Evolutionary conservation across 2,329 filamentous ascomycete species (phyloP).

Genomic region (Cladosporium velox): DNA sequence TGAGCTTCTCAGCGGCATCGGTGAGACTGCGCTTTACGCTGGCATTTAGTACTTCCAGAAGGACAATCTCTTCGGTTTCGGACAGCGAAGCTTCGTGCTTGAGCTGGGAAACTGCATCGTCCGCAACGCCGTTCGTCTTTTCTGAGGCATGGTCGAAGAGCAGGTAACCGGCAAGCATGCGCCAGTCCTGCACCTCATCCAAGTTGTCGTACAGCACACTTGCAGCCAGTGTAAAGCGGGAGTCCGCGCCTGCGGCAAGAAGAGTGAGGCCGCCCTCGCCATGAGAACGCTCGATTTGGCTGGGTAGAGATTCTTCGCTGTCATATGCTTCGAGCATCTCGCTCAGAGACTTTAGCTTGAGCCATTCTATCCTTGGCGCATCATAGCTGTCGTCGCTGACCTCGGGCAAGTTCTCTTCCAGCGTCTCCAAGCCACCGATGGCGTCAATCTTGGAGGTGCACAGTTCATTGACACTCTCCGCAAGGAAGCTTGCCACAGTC

Average conservation of each 20-base stretch:
- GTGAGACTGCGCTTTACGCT: conserved; percentile 74
- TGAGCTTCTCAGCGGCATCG: conserved; percentile 63
- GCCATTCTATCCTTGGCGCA: conserved; percentile 74
- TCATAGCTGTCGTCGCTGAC: conserved; percentile 65
- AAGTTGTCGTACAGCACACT: conserved; percentile 84
- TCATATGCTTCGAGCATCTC: conserved; percentile 84
- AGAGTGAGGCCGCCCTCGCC: conserved; percentile 49
- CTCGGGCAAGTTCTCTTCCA: conserved; percentile 75
- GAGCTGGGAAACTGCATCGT: conserved; percentile 63
- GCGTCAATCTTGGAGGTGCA: conserved; percentile 80
- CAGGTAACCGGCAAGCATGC: conserved; percentile 83
- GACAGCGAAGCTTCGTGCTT: conserved; percentile 72
- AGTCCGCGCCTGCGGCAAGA: conserved; percentile 69
- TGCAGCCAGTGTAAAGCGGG: conserved; percentile 80
- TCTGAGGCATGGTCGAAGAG: conserved; percentile 79
- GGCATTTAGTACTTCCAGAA: conserved; percentile 84
- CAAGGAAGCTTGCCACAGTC: conserved; percentile 87
- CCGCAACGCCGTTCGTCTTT: conserved; percentile 56
- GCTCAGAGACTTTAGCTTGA: conserved; percentile 86
- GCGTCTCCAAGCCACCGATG: conserved; percentile 73
- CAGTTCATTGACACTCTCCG: conserved; percentile 79
- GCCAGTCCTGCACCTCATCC: conserved; percentile 81
- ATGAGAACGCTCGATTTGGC: conserved; percentile 47
- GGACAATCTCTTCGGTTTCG: conserved; percentile 75
- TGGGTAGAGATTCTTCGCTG: conserved; percentile 51